phyloP scores from a whole-genome alignment of 129 eudicot genomes.

The Smallanthus sonchifolius region DNA sequence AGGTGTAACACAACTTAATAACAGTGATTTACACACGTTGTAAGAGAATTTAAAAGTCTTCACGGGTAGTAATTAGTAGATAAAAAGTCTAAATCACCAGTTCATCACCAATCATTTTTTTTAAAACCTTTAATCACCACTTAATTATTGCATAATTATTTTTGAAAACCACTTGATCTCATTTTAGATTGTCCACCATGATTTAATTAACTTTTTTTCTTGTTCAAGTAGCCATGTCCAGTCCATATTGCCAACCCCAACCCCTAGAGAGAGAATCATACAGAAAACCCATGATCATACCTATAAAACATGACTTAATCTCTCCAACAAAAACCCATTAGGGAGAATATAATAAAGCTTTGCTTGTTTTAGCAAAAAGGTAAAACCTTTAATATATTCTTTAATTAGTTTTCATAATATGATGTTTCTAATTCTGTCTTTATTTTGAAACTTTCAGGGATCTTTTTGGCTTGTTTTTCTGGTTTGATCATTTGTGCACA shows the following conservation, averaged over 20 bases:
- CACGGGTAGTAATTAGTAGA: not conserved
- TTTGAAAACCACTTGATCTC: slow-evolving; percentile 14
- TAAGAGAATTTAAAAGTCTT: not conserved
- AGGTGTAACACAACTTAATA: no score
- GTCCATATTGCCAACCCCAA: slow-evolving; percentile 55
- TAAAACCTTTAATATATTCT: slow-evolving; percentile 10
- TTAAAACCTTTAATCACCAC: not conserved
- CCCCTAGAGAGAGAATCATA: slow-evolving; percentile 36
- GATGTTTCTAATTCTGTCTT: slow-evolving; percentile 1
- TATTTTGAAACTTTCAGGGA: slow-evolving; percentile 27
- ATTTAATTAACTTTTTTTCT: slow-evolving; percentile 10
- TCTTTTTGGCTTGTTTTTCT: not conserved
- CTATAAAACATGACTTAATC: slow-evolving; percentile 34
- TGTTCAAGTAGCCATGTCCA: slow-evolving; percentile 36
- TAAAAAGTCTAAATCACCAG: slow-evolving; percentile 15
- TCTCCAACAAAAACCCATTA: slow-evolving; percentile 11
- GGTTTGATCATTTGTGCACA: slow-evolving; percentile 17
- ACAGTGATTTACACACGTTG: not conserved
- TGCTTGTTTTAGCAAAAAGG: slow-evolving; percentile 27
- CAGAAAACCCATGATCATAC: slow-evolving; percentile 11
- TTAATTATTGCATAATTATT: slow-evolving; percentile 6
- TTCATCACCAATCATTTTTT: slow-evolving; percentile 17
- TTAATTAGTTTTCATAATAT: not conserved
- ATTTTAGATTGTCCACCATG: slow-evolving; percentile 28
- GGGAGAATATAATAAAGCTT: slow-evolving; percentile 17